phyloP scores from a whole-genome alignment of 2,329 filamentous ascomycete species.

The Pseudocercospora macadamiae region DNA sequence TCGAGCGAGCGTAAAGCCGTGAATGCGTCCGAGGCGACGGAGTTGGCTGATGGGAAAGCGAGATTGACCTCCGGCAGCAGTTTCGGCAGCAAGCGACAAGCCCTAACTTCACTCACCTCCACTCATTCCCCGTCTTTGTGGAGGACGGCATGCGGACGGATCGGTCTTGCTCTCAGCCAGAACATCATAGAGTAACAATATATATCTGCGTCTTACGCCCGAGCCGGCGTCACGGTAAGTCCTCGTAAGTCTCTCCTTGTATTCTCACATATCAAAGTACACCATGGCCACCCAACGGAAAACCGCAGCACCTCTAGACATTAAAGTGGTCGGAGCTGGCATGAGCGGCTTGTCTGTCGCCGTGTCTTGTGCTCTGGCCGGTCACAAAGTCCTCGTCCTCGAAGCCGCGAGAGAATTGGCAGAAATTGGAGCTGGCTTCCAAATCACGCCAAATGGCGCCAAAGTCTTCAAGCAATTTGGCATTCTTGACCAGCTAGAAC shows the following conservation, averaged over 20 bases:
- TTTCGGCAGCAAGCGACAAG: conserved; percentile 1
- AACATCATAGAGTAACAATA: not conserved
- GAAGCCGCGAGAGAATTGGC: conserved; percentile 43
- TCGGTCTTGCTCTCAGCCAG: not conserved
- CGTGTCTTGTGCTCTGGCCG: conserved; percentile 37
- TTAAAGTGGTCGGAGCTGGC: conserved; percentile 41
- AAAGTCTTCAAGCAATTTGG: conserved; percentile 53
- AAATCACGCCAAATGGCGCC: conserved; percentile 51
- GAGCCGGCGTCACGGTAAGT: not conserved
- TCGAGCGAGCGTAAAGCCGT: conserved; percentile 4
- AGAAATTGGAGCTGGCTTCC: conserved; percentile 58
- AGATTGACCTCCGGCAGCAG: not conserved
- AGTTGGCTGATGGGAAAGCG: not conserved
- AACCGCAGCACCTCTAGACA: conserved; percentile 29
- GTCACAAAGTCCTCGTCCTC: conserved; percentile 38
- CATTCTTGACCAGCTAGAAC: conserved; percentile 49
- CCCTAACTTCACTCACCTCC: not conserved
- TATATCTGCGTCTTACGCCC: not conserved
- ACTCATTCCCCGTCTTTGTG: not conserved
- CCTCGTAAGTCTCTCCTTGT: not conserved
- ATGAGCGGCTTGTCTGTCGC: conserved; percentile 39
- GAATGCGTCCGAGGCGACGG: not conserved
- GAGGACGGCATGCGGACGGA: not conserved
- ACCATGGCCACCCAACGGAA: conserved; percentile 21
- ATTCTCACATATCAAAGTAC: not conserved